Conservation (phyloP, 768 basidiomycete genomes). For the Boletus subcaerulescens region DNA sequence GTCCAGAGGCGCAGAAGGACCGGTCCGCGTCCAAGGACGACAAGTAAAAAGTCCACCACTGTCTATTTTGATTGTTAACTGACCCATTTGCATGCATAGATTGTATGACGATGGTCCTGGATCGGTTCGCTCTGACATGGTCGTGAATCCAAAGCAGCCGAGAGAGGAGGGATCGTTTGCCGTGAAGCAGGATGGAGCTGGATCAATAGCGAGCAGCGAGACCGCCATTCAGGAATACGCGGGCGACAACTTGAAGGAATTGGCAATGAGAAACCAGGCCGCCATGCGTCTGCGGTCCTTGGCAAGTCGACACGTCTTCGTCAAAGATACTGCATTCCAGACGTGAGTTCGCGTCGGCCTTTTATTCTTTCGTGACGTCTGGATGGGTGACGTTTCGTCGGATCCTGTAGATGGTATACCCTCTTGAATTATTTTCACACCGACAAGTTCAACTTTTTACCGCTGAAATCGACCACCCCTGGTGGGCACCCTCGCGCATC, state of each 20-base stretch:
- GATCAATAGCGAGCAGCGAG: background rate
- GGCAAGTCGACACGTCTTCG: constrained; percentile 23
- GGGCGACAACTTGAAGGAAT: background rate
- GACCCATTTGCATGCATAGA: background rate
- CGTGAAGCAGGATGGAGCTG: background rate
- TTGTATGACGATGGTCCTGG: constrained; percentile 2
- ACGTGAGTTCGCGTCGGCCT: constrained; percentile 15
- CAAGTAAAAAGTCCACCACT: too few species aligned
- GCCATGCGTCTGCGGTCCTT: constrained; percentile 6
- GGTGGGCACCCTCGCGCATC: background rate
- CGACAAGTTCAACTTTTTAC: constrained; percentile 30
- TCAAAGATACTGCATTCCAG: constrained; percentile 29
- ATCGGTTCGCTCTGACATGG: constrained; percentile 13
- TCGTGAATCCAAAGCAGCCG: constrained; percentile 8
- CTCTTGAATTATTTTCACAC: constrained; percentile 41
- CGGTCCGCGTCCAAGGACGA: too few species aligned
- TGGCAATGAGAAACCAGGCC: background rate
- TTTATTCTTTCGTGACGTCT: too few species aligned
- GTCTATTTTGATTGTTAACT: background rate
- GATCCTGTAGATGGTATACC: constrained; percentile 34
- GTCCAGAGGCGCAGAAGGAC: too few species aligned
- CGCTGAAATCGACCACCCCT: constrained; percentile 21
- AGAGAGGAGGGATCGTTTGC: background rate
- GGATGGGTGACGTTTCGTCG: too few species aligned
- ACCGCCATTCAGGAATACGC: background rate